Evolutionary conservation across 1,284 basidiomycete species (phyloP), one percentile per base, ranked within the genome.

Genomic region (Ustilago tritici): DNA sequence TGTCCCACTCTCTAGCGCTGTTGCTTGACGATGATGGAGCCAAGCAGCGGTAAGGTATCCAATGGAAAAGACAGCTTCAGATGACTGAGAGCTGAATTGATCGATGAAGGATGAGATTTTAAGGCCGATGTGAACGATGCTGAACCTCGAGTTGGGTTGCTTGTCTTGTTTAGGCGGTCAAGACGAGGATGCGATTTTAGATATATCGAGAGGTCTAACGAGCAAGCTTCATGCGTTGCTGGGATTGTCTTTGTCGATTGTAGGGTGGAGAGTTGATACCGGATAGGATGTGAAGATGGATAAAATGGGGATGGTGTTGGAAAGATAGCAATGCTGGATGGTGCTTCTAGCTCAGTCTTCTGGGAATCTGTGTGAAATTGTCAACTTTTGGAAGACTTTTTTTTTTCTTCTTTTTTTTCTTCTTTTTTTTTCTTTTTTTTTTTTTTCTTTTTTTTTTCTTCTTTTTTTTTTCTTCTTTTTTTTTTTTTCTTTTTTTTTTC

Each of bases 1-100:
- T 50, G 32, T 57, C 67, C 23, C 67, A 63, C 66, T 70, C 63
- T 66, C 66, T 69, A 43, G 52, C 67, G 66, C 72, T 69, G 61
- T 65, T 66, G 64, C 56, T 71, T 52, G 69, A 71, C 69, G 49
- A 23, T 50, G 36, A 43, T 49, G 40, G 19, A 31, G 60, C 63
- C 69, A 57, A 60, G 63, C 59, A 35, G 66, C 61, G 46, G 31
- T 41, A 43, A 49, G 23, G 23, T 53, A 35, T 47, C 34, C 4
- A 38, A n/a, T 32, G 10, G 38, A 23, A 19, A 19, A 23, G 31
- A 36, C n/a, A n/a, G 52, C 52, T 54, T 50, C 49, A 31, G 49
- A 32, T 12, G 23, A 31, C 49, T 28, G 14, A 50, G 43, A 46
- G 43, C 43, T 46, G 17, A 19, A 46, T 6, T 46, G 43, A 15